Evolutionary conservation across 2,329 filamentous ascomycete species (phyloP), one percentile per base, ranked within the genome.

Genomic region (Rosellinia necatrix): DNA sequence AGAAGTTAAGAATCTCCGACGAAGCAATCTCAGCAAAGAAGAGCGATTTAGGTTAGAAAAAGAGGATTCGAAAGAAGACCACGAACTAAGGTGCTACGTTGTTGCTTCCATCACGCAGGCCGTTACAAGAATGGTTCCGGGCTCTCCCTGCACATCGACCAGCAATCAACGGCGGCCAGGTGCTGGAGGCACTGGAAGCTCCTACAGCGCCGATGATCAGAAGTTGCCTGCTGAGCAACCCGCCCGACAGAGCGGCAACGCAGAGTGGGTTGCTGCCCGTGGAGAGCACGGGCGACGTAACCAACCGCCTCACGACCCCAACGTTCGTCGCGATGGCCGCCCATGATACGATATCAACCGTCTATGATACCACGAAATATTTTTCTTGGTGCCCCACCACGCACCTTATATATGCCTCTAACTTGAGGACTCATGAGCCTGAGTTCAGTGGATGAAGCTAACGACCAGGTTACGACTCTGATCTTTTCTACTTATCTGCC

Each of bases 1-100:
- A 65, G 94, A 97, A 76, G 94, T 99, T 69, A 90, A 90, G 68
- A 85, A 86, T 60, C 84, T 93, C 68, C 89, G 93, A 67, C 87
- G 94, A 48, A 82, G 85, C 67, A 92, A 96, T 75, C 84, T 96
- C 81, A 81, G 82, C 71, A 96, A 97, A 77, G 87, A 93, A 15
- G 88, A 96, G 2, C 87, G 90, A 56, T 92, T 92, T 74, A 82
- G 85, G 37, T 78, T 94, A 12, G 87, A 92, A 72, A 91, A 90
- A 70, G 90, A 94, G 70, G 90, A 94, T 71, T 81, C 84, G 64
- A 80, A 80, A 43, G 90, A 94, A 70, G 87, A 91, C 67, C 83
- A 83, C 48, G 89, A 94, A 71, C 82, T 94, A 25, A 83, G 89
- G 56, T 81, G 82, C 64, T 89, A 89, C 66, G 86, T 92, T 54